Conservation (phyloP, 2,329 filamentous ascomycete genomes). For the Monosporascus ibericus region DNA sequence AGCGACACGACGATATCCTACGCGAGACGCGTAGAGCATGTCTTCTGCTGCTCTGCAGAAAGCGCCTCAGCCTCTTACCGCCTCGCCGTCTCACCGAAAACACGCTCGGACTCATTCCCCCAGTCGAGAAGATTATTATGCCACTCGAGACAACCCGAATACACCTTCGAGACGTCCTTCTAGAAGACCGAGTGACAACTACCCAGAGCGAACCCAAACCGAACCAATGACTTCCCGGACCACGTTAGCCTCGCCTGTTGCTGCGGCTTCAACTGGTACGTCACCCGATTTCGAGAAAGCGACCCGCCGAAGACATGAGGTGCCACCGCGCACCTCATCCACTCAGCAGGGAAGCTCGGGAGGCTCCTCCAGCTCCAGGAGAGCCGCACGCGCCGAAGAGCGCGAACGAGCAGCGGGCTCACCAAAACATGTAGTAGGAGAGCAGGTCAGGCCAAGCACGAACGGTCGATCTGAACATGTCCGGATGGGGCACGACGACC, state of each 20-base stretch:
- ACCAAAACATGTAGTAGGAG: conserved; percentile 33
- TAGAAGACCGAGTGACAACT: conserved; percentile 44
- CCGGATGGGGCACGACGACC: conserved; percentile 27
- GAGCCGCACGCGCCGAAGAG: conserved; percentile 39
- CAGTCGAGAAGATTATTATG: conserved; percentile 52
- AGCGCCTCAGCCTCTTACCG: conserved; percentile 42
- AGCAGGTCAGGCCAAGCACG: conserved; percentile 29
- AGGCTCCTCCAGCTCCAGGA: conserved; percentile 35
- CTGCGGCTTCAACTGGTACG: conserved; percentile 27
- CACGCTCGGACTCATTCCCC: conserved; percentile 48
- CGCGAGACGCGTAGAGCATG: conserved; percentile 41
- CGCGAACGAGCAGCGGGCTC: conserved; percentile 36
- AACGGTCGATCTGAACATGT: conserved; percentile 26
- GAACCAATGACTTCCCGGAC: conserved; percentile 43
- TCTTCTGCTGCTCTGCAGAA: conserved; percentile 60
- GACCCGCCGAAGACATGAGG: conserved; percentile 54
- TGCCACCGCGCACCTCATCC: conserved; percentile 78
- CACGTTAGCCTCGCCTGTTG: conserved; percentile 36
- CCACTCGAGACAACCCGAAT: conserved; percentile 38
- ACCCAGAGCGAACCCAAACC: conserved; percentile 27
- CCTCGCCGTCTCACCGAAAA: conserved; percentile 42
- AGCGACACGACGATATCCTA: conserved; percentile 7
- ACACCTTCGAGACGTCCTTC: conserved; percentile 49
- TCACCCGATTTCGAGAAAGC: conserved; percentile 37
- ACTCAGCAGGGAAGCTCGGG: conserved; percentile 44